phyloP scores from a whole-genome alignment of 108 stramenopile genomes.

The Fragilaria crotonensis region DNA sequence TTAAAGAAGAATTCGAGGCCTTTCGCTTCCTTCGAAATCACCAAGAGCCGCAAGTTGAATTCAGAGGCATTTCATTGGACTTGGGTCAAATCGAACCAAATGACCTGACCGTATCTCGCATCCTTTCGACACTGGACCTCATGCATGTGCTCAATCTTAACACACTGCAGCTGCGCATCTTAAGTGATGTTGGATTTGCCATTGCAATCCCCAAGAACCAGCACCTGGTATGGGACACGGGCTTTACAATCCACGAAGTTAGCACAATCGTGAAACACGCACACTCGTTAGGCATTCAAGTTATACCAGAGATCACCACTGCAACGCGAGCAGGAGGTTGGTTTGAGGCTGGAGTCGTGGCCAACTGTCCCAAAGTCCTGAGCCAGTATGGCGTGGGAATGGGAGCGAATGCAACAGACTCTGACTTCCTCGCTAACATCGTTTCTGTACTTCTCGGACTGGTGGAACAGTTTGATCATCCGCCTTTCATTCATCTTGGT shows the following conservation, averaged over 20 bases:
- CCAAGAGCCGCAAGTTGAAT: neutral
- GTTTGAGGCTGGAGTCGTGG: conserved; percentile 14
- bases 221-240: neutral
- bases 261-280: neutral
- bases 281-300: conserved; percentile 6
- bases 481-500: conserved; percentile 9
- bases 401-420: neutral
- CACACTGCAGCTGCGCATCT: conserved; percentile 20
- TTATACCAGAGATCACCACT: conserved; percentile 27
- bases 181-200: conserved; percentile 11
- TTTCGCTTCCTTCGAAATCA: neutral
- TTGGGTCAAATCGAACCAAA: neutral
- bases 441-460: neutral
- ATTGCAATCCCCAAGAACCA: conserved; percentile 1
- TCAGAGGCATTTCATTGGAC: conserved; percentile 16
- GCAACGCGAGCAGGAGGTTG: conserved; percentile 18
- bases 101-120: neutral
- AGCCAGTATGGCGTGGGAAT: neutral
- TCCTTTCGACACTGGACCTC: neutral
- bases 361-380: conserved; percentile 11
- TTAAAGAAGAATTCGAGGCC: neutral
- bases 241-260: neutral
- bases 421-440: neutral
- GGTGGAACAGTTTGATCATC: neutral
- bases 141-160: conserved; percentile 11